Conservation (phyloP, 1,139 yeast species). For the Saccharomyces uvarum region DNA sequence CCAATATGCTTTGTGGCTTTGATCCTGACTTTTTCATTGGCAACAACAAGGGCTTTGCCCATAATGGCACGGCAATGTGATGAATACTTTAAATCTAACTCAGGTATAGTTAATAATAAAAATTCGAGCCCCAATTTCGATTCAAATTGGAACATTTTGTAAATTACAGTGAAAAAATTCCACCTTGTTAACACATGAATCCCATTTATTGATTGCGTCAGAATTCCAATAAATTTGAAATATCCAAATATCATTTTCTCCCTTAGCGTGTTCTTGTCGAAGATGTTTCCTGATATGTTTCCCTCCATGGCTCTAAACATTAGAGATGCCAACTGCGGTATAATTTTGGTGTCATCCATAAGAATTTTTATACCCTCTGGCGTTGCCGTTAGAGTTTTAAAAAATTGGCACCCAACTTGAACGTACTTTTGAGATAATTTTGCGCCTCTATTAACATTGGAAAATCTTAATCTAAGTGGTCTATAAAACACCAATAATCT, state of each 20-base stretch:
- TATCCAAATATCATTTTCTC: constrained; percentile 70
- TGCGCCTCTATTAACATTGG: constrained; percentile 48
- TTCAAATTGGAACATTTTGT: constrained; percentile 58
- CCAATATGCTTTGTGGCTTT: constrained; percentile 52
- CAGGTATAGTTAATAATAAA: constrained; percentile 48
- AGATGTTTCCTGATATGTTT: constrained; percentile 63
- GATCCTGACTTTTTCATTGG: constrained; percentile 45
- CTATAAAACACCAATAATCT: constrained; percentile 78
- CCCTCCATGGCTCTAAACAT: constrained; percentile 55
- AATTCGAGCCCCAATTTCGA: constrained; percentile 50
- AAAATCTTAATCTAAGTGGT: constrained; percentile 82
- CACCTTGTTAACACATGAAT: constrained; percentile 63
- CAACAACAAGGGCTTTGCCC: constrained; percentile 54
- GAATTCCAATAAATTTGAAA: constrained; percentile 64
- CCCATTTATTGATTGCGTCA: constrained; percentile 57
- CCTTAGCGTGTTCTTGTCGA: constrained; percentile 53
- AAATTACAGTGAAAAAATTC: constrained; percentile 76
- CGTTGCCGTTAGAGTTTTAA: constrained; percentile 57
- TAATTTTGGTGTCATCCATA: constrained; percentile 56
- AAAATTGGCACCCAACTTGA: constrained; percentile 63
- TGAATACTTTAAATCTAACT: constrained; percentile 53
- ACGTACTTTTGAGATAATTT: constrained; percentile 48
- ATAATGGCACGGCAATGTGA: constrained; percentile 64
- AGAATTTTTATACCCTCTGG: constrained; percentile 62
- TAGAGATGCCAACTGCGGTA: constrained; percentile 83